These are phyloP conservation scores for Gossypium turneri DNA, from an alignment of 345 rosid genomes.

Conservation along the genomic window DNA sequence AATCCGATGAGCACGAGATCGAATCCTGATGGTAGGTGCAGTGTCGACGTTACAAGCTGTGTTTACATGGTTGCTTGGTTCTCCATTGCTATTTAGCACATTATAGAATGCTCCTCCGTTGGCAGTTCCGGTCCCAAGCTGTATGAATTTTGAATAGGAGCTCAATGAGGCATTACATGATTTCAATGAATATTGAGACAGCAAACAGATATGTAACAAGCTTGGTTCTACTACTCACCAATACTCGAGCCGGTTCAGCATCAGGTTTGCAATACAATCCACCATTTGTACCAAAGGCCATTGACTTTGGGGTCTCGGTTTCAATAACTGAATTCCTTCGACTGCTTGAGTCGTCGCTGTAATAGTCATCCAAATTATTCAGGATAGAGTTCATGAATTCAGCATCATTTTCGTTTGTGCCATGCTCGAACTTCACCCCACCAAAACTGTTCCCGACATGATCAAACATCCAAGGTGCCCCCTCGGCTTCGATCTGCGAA, in stretches of 20 bases:
- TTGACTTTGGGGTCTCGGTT: slow-evolving; percentile 9
- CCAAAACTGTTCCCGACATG: slow-evolving; percentile 10
- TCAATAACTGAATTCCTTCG: slow-evolving; percentile 13
- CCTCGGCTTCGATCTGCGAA: slow-evolving; percentile 34
- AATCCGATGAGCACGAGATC: slow-evolving; percentile 34
- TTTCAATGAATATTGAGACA: background rate
- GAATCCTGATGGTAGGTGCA: slow-evolving; percentile 36
- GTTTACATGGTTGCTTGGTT: slow-evolving; percentile 1
- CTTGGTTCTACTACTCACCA: slow-evolving; percentile 31
- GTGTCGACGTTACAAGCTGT: slow-evolving; percentile 12
- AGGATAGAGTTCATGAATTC: slow-evolving; percentile 45
- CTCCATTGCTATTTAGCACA: background rate
- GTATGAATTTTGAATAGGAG: background rate
- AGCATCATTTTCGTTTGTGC: slow-evolving; percentile 36
- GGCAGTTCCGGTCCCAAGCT: slow-evolving; percentile 18
- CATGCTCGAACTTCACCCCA: slow-evolving; percentile 24
- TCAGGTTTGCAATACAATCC: slow-evolving; percentile 17
- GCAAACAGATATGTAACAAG: background rate
- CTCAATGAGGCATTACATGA: background rate
- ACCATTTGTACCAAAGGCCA: slow-evolving; percentile 9
- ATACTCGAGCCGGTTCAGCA: slow-evolving; percentile 12
- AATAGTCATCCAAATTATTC: slow-evolving; percentile 27
- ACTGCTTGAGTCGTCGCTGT: background rate
- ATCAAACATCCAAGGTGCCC: slow-evolving; percentile 29
- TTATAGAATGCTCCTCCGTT: slow-evolving; percentile 6